A percentile compares a stretch with the other conserved stretches of the same genome.
Conservation (phyloP, 2,329 filamentous ascomycete genomes). For the Alternaria sp. region DNA sequence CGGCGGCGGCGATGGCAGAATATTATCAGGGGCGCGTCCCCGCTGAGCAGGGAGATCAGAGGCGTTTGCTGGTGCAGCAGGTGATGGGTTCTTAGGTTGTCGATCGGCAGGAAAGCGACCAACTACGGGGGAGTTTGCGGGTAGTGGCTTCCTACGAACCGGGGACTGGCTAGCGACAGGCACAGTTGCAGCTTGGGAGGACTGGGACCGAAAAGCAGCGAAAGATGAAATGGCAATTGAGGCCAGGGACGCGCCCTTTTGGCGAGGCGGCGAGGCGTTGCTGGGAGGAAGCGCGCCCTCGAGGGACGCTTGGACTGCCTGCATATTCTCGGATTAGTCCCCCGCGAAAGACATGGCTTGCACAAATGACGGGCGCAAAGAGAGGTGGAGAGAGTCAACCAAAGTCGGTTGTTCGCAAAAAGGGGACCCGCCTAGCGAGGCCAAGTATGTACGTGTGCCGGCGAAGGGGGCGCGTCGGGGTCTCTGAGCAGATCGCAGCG, state of each 20-base stretch:
- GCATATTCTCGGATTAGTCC: slow-evolving; percentile 44
- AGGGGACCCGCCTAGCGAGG: slow-evolving; percentile 40
- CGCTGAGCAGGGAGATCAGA: slow-evolving; percentile 37
- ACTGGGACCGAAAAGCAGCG: slow-evolving; percentile 55
- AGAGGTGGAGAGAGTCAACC: slow-evolving; percentile 35
- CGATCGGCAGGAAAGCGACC: slow-evolving; percentile 54
- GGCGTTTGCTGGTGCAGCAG: slow-evolving; percentile 26
- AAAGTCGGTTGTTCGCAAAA: slow-evolving; percentile 40
- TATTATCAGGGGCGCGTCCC: slow-evolving; percentile 36
- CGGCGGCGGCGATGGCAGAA: slow-evolving; percentile 42
- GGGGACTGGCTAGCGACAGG: slow-evolving; percentile 47
- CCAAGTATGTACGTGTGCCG: slow-evolving; percentile 37
- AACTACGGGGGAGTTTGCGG: slow-evolving; percentile 60
- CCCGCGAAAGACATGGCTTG: slow-evolving; percentile 45
- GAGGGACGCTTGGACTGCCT: slow-evolving; percentile 40
- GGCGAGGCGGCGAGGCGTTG: slow-evolving; percentile 39
- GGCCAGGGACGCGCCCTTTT: slow-evolving; percentile 50
- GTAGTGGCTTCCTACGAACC: slow-evolving; percentile 64
- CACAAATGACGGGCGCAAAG: slow-evolving; percentile 45
- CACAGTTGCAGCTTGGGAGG: slow-evolving; percentile 48
- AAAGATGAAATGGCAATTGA: slow-evolving; percentile 56
- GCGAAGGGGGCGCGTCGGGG: slow-evolving; percentile 35
- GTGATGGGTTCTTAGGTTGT: slow-evolving; percentile 47
- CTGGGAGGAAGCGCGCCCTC: slow-evolving; percentile 34
- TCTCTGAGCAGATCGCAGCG: slow-evolving; percentile 38